phyloP scores from a whole-genome alignment of 371 early-diverging fungal genomes.

The Apophysomyces trapeziformis region DNA sequence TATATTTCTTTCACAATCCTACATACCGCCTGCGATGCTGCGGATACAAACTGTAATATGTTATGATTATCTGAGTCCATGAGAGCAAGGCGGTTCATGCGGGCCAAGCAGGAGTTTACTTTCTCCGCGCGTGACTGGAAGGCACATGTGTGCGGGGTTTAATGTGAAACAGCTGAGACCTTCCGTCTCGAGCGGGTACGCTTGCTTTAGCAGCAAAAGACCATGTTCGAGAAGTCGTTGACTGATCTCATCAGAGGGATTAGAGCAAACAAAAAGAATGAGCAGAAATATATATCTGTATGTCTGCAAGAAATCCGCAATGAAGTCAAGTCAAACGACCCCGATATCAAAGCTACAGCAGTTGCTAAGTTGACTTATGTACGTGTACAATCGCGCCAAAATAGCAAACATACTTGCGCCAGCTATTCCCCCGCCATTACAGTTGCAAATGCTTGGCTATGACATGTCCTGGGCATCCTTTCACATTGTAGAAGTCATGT shows the following conservation, averaged over 20 bases:
- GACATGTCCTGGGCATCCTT: constrained; percentile 97
- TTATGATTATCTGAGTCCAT: constrained; percentile 49
- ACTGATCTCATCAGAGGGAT: constrained; percentile 93
- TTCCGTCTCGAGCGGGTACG: neutral
- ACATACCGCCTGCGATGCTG: constrained; percentile 53
- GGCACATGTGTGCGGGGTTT: neutral
- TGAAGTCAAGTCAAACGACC: constrained; percentile 86
- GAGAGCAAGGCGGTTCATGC: constrained; percentile 9
- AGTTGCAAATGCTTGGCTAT: constrained; percentile 97
- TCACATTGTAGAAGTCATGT: constrained; percentile 97
- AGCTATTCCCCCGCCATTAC: constrained; percentile 9
- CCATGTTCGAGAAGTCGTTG: constrained; percentile 85
- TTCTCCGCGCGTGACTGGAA: neutral
- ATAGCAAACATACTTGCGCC: constrained; percentile 1
- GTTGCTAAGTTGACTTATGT: constrained; percentile 90
- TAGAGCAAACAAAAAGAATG: constrained; percentile 91
- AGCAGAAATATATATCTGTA: constrained; percentile 82
- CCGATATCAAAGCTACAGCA: constrained; percentile 84
- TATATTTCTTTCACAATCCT: neutral
- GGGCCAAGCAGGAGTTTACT: constrained; percentile 3
- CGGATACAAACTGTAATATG: constrained; percentile 54
- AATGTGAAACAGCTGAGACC: neutral
- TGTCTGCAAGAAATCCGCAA: constrained; percentile 88
- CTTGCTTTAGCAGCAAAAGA: neutral
- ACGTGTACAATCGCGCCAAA: constrained; percentile 27